phyloP scores from a whole-genome alignment of 306 rosid species.

The Acacia acuminata region DNA sequence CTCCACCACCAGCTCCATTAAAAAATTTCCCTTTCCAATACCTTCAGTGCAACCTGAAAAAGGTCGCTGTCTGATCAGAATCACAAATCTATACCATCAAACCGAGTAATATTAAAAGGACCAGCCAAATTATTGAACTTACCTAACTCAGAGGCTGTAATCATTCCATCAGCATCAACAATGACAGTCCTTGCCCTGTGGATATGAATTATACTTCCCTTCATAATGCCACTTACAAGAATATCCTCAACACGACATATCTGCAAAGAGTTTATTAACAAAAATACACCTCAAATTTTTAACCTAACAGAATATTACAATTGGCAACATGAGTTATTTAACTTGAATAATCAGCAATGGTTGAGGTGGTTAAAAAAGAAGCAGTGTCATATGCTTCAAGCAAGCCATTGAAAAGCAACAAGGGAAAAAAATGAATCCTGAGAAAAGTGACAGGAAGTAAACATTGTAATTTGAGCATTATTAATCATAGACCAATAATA shows the following conservation, averaged over 20 bases:
- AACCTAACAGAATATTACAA: constrained; percentile 21
- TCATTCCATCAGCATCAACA: constrained; percentile 63
- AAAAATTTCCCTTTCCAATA: constrained; percentile 91
- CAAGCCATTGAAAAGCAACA: constrained; percentile 14
- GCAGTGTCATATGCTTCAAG: background rate
- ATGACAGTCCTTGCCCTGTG: constrained; percentile 96
- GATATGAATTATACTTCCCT: constrained; percentile 94
- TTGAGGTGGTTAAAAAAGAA: constrained; percentile 23
- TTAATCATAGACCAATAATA: background rate
- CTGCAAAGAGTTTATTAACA: constrained; percentile 41
- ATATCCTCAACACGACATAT: constrained; percentile 99
- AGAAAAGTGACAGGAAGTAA: background rate
- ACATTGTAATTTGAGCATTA: constrained; percentile 4
- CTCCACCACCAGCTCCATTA: constrained; percentile 99
- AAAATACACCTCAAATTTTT: constrained; percentile 31
- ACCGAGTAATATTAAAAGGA: background rate
- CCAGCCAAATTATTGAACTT: constrained; percentile 15
- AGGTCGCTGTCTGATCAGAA: constrained; percentile 39
- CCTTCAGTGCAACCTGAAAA: constrained; percentile 91
- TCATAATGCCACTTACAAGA: constrained; percentile 79
- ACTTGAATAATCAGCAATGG: constrained; percentile 11
- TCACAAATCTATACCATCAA: constrained; percentile 16
- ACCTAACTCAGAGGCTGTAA: constrained; percentile 88
- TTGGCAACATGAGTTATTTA: background rate
- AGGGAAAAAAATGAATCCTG: constrained; percentile 2